Evolutionary conservation across 495 filamentous ascomycete species (phyloP), one percentile per base, ranked within the genome.

Genomic region (Aspergillus egyptiacus): DNA sequence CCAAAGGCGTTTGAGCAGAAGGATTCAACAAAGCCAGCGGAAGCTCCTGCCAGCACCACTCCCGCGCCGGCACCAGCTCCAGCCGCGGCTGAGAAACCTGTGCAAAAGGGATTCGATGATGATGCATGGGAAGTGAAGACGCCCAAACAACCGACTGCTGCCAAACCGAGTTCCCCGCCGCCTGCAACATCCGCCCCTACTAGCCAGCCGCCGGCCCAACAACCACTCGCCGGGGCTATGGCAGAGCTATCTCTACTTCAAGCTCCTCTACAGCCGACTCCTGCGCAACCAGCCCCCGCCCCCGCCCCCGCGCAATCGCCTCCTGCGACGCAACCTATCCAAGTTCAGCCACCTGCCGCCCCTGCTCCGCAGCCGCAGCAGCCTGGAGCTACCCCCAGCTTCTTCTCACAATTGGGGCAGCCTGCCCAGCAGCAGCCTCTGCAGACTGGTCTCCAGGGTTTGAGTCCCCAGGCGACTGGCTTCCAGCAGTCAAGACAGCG

Each of bases 111-210:
- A 17, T 97, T 99, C 53, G 93, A 99, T 33, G 94, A 98, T 58
- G 88, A 96, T 73, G 94, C 94, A 22, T 99, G 93, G 93, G 87
- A 91, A 60, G 83, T 93, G 7, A 96, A 96, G 71, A 87, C 90
- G n/a, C 76, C 87, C n/a, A 87, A 82, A 24, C 31, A 44, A 63
- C 78, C 82, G 53, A 62, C 71, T 24, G 47, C 59, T 18, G 28
- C 74, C 47, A 36, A 65, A 35, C 33, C 66, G 7, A 51, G 67
- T 47, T 41, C 69, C 41, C 43, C 67, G 22, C 58, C 63, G 22
- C 52, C 58, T 48, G 43, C 75, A 28, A 57, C 75, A 9, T 61
- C 76, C 37, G 18, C 47, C 7, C 54, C 68, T 18, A 50, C 68
- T 1, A 56, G 72, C 42, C 65, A 70, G 22, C 55, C 69, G 11